Percentiles rank a stretch among this genome's conserved stretches.
Conservation (phyloP, 208 protist genomes). For the Perkinsela sp. region DNA sequence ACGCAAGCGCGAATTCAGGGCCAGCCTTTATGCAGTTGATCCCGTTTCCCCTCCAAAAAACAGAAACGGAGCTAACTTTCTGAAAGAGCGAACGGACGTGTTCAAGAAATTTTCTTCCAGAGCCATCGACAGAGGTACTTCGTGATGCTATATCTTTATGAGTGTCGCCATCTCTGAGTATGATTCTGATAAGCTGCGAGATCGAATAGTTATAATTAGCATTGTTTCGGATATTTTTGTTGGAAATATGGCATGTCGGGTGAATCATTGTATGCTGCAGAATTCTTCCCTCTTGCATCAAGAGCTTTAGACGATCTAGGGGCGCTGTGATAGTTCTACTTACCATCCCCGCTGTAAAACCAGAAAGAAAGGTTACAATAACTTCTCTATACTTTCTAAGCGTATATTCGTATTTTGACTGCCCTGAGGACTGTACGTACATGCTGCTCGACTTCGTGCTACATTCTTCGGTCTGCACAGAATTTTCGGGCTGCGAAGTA, state of each 20-base stretch:
- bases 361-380: conserved; percentile 34
- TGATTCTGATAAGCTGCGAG: neutral
- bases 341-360: conserved; percentile 37
- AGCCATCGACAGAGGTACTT: neutral
- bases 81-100: neutral
- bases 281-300: conserved; percentile 61
- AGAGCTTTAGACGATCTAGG: conserved; percentile 62
- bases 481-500: too few species aligned
- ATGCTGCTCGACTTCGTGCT: too few species aligned
- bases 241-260: neutral
- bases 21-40: conserved; percentile 64
- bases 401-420: too few species aligned
- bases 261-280: conserved; percentile 5
- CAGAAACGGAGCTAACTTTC: conserved; percentile 2
- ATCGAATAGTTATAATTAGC: conserved; percentile 1
- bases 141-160: neutral
- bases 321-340: conserved; percentile 56
- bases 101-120: neutral
- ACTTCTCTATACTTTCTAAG: conserved; percentile 8
- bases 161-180: conserved; percentile 3
- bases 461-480: too few species aligned
- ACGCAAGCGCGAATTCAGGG: conserved; percentile 60
- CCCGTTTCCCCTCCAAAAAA: conserved; percentile 56
- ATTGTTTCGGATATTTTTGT: neutral
- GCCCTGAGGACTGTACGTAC: too few species aligned